These are phyloP conservation scores for Pseudogymnoascus sp. DNA, from an alignment of 2,329 filamentous ascomycete species.

Conservation along the genomic window DNA sequence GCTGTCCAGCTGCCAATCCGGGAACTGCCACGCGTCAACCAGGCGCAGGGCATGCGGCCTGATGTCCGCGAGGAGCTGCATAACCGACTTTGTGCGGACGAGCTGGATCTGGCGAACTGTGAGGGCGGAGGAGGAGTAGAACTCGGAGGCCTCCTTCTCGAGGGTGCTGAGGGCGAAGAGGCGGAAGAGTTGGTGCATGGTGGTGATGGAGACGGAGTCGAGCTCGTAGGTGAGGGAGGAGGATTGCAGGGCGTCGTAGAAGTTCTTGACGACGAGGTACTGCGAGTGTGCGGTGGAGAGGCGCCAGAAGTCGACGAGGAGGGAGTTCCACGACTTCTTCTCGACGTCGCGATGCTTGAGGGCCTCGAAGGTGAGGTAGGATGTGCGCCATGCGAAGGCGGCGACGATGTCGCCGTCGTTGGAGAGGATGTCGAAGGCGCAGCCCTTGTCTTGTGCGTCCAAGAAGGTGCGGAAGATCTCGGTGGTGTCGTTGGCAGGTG, in stretches of 20 bases:
- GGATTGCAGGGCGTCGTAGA: constrained; percentile 59
- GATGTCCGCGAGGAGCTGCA: constrained; percentile 62
- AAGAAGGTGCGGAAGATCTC: constrained; percentile 58
- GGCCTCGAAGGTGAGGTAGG: constrained; percentile 67
- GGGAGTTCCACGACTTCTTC: constrained; percentile 68
- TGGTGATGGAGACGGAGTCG: constrained; percentile 44
- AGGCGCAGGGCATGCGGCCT: constrained; percentile 63
- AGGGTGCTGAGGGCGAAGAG: constrained; percentile 58
- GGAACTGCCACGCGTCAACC: constrained; percentile 68
- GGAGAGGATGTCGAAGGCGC: constrained; percentile 65
- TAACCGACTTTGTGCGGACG: constrained; percentile 56
- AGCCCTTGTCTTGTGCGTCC: constrained; percentile 57
- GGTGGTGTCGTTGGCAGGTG: constrained; percentile 59
- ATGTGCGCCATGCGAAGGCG: constrained; percentile 67
- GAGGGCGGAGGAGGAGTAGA: constrained; percentile 60
- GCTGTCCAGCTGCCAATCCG: constrained; percentile 69
- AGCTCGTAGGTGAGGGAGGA: constrained; percentile 43
- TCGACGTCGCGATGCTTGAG: constrained; percentile 65
- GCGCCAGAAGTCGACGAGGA: constrained; percentile 71
- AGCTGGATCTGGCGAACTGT: constrained; percentile 66
- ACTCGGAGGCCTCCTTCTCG: constrained; percentile 60
- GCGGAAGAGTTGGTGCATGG: constrained; percentile 59
- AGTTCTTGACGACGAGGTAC: constrained; percentile 71
- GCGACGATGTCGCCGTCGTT: constrained; percentile 61
- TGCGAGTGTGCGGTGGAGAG: constrained; percentile 67